These are phyloP conservation scores for Malassezia nana DNA, from an alignment of 1,284 basidiomycete genomes.

Conservation along the genomic window DNA sequence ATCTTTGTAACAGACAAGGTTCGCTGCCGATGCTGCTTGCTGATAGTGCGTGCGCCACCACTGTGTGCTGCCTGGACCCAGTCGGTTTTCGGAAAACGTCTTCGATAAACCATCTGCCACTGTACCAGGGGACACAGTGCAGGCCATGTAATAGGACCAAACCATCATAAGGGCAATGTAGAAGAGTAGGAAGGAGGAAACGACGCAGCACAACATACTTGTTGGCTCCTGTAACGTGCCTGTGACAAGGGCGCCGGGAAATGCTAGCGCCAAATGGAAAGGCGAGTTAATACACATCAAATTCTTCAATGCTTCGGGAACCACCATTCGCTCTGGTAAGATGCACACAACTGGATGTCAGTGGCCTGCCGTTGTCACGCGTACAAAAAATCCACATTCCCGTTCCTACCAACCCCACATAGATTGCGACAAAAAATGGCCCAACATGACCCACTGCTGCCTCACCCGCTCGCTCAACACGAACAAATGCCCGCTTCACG, in stretches of 20 bases:
- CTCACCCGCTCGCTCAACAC: slow-evolving; percentile 11
- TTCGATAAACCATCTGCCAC: slow-evolving; percentile 27
- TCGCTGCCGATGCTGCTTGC: background rate
- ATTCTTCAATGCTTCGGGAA: slow-evolving; percentile 25
- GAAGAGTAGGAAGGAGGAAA: slow-evolving; percentile 56
- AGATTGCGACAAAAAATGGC: slow-evolving; percentile 10
- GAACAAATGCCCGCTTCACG: slow-evolving; percentile 10
- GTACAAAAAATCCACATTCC: slow-evolving; percentile 16
- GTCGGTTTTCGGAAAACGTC: slow-evolving; percentile 24
- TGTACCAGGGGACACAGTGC: slow-evolving; percentile 55
- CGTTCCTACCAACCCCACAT: slow-evolving; percentile 12
- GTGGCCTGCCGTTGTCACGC: background rate
- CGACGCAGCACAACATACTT: slow-evolving; percentile 23
- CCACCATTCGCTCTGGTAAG: slow-evolving; percentile 24
- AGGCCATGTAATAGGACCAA: slow-evolving; percentile 73
- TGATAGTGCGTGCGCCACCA: slow-evolving; percentile 27
- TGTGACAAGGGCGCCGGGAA: slow-evolving; percentile 21
- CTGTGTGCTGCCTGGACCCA: slow-evolving; percentile 32
- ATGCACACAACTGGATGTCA: slow-evolving; percentile 24
- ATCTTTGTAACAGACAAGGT: background rate
- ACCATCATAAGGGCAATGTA: slow-evolving; percentile 68
- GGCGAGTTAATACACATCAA: slow-evolving; percentile 30
- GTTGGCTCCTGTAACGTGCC: slow-evolving; percentile 19
- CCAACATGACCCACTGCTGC: slow-evolving; percentile 6
- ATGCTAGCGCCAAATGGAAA: slow-evolving; percentile 31